Evolutionary conservation across 2,329 filamentous ascomycete genomes (phyloP), one percentile per base, ranked within the genome.

Genomic region (Ophiocordyceps camponoti-saundersi): DNA sequence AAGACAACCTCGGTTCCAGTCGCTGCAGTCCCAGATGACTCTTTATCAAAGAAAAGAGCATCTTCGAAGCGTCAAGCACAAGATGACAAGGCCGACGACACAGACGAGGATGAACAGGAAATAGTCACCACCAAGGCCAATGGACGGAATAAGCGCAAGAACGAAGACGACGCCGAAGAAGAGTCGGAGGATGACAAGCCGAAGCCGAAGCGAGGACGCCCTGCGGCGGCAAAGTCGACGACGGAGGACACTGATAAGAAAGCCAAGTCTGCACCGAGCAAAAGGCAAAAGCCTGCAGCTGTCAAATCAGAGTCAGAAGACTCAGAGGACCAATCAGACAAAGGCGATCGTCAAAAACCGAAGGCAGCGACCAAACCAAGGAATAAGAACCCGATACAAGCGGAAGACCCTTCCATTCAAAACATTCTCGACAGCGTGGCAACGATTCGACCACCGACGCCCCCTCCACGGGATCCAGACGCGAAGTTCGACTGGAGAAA

Each of bases 371-470:
- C 79, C 49, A 81, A 77, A 52, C 67, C 75, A 3, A 69, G 67
- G 55, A 66, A 73, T 12, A 84, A 85, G 61, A 85, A 87, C 60
- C 70, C 75, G 3, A 75, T 78, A 3, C 70, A 71, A 7, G 64
- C 74, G 2, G 87, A 93, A 56, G 80, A 79, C 56, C 72, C 81
- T 21, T 79, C 94, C 6, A 64, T 66, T 20, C 80, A 94, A 61
- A 79, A 82, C 44, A 95, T 98, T 43, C 75, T 96, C 30, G 82
- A 94, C 59, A 86, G 80, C 54, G 90, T 98, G 49, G 85, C 87
- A 6, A 85, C 79, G 1, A 77, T 98, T 41, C 72, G 82, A 49
- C 73, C 92, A 21, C 92, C 92, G 6, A 85, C 87, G 3, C 90
- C 92, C 41, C 89, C 90, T 2, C 72, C 82, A 1, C 77, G 79